phyloP scores from a whole-genome alignment of 345 rosid species.

The Erucastrum elatum region DNA sequence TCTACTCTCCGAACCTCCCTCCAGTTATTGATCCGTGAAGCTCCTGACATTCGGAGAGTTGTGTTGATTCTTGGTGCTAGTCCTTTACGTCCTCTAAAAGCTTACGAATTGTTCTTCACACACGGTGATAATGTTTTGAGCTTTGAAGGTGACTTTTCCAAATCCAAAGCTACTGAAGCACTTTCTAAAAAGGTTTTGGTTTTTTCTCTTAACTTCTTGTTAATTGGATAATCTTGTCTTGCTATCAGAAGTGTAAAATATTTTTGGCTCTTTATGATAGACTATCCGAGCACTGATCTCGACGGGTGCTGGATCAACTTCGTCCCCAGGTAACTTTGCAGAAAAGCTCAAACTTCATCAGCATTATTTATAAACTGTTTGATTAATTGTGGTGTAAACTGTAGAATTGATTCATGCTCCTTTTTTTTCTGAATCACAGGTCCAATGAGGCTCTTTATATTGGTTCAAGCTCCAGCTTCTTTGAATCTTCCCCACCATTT shows the following conservation, averaged over 20 bases:
- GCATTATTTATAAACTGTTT: not conserved
- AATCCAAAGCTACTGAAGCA: constrained; percentile 61
- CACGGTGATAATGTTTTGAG: constrained; percentile 36
- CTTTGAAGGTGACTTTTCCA: constrained; percentile 51
- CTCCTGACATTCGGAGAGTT: constrained; percentile 48
- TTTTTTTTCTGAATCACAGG: constrained; percentile 44
- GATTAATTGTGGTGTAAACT: not conserved
- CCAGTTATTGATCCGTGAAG: constrained; percentile 49
- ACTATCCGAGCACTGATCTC: constrained; percentile 75
- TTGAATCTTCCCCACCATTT: constrained; percentile 73
- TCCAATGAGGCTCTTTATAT: constrained; percentile 69
- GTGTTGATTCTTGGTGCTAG: constrained; percentile 72
- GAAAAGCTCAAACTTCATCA: not conserved
- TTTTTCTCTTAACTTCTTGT: not conserved
- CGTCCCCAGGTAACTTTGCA: constrained; percentile 64
- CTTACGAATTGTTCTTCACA: constrained; percentile 60
- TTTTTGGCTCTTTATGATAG: constrained; percentile 38
- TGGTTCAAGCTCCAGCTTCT: constrained; percentile 78
- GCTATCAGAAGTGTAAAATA: not conserved
- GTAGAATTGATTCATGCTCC: not conserved
- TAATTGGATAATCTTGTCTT: not conserved
- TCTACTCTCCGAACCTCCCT: constrained; percentile 54
- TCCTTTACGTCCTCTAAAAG: constrained; percentile 70
- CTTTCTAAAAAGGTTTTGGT: constrained; percentile 74
- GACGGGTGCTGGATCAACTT: constrained; percentile 72